Evolutionary conservation across 345 rosid species (phyloP).

Genomic region (Mercurialis annua): DNA sequence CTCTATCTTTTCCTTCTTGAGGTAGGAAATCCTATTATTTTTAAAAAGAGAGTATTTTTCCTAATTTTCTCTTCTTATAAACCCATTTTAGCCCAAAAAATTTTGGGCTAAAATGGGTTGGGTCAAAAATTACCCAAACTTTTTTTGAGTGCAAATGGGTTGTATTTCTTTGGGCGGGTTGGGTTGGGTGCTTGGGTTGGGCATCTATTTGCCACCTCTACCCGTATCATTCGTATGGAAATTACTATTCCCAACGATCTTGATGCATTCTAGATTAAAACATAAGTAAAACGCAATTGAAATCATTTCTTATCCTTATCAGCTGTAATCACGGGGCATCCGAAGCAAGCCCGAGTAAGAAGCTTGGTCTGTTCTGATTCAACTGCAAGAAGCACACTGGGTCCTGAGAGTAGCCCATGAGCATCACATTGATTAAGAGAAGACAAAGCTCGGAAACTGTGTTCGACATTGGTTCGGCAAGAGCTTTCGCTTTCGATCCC

Average conservation of each 20-base stretch:
- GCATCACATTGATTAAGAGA: conserved; percentile 46
- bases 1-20: no score
- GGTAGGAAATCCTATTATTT: no score
- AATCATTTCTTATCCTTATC: conserved; percentile 71
- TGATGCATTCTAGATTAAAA: conserved; percentile 58
- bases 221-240: conserved; percentile 32
- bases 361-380: conserved; percentile 53
- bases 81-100: no score
- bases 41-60: no score
- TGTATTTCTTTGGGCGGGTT: no score
- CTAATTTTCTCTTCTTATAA: no score
- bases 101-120: no score
- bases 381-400: conserved; percentile 46
- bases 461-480: conserved; percentile 69
- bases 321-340: conserved; percentile 45
- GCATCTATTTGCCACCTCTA: no score
- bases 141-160: no score
- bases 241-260: conserved; percentile 34
- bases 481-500: conserved; percentile 65
- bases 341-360: conserved; percentile 64
- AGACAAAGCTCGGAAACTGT: conserved; percentile 48
- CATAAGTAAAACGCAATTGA: conserved; percentile 54
- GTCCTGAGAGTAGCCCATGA: conserved; percentile 45
- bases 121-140: no score
- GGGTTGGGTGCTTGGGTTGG: no score